These are phyloP conservation scores for Chrysanthemum makinoi DNA, from an alignment of 129 eudicot genomes.

Conservation along the genomic window DNA sequence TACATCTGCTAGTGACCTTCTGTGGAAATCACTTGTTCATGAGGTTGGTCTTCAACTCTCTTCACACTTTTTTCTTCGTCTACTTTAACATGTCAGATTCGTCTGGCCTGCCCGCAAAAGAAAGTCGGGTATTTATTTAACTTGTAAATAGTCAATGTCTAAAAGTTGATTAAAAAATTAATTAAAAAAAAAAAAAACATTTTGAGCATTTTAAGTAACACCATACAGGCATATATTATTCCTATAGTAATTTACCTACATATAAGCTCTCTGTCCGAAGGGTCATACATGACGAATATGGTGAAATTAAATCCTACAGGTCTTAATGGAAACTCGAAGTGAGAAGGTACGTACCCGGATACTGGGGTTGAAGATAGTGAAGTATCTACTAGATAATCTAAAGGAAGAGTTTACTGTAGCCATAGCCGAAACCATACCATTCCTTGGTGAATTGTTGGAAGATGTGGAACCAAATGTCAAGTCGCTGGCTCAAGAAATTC, in stretches of 20 bases:
- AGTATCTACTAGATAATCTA: constrained; percentile 64
- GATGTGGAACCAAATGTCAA: constrained; percentile 74
- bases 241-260: no score
- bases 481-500: constrained; percentile 83
- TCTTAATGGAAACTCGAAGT: constrained; percentile 84
- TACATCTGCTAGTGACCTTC: constrained; percentile 79
- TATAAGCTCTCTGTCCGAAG: no score
- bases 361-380: constrained; percentile 72
- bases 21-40: constrained; percentile 82
- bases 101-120: neutral
- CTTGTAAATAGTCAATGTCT: no score
- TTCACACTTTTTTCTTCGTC: neutral
- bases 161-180: no score
- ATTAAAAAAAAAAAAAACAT: no score
- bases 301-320: constrained; percentile 36
- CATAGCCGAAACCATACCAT: constrained; percentile 79
- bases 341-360: constrained; percentile 71
- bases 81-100: neutral
- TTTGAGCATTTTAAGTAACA: no score
- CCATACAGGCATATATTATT: no score
- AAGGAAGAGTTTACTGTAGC: constrained; percentile 77
- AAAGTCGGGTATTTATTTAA: neutral
- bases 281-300: no score
- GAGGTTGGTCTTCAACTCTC: constrained; percentile 45
- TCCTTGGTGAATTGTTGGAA: constrained; percentile 86